A percentile compares a stretch with the other conserved stretches of the same genome.
Evolutionary conservation across 2,329 filamentous ascomycete genomes (phyloP).

Genomic region (Trichoderma breve): DNA sequence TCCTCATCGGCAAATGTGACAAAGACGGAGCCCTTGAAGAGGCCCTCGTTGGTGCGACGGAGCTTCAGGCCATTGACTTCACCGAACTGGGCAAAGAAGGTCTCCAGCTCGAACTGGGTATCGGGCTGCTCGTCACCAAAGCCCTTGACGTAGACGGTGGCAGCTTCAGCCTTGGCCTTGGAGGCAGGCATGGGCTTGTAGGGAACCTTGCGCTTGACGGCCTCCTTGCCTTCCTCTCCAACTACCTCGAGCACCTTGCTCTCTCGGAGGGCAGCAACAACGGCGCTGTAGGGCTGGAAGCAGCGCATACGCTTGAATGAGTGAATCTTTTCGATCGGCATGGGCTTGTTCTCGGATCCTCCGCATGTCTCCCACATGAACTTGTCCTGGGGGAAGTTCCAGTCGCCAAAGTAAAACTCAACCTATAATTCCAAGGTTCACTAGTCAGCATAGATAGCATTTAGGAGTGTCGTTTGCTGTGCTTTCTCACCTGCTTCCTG

Average conservation of each 20-base stretch:
- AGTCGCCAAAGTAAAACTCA: conserved; percentile 94
- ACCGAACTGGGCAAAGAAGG: conserved; percentile 81
- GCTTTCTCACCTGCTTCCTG: conserved; percentile 67
- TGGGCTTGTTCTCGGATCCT: conserved; percentile 76
- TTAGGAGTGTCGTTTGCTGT: not conserved
- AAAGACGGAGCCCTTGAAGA: conserved; percentile 96
- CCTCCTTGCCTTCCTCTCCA: conserved; percentile 70
- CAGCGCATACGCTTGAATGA: conserved; percentile 94
- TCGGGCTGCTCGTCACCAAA: conserved; percentile 81
- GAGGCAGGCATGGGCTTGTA: conserved; percentile 58
- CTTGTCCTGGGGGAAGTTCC: conserved; percentile 84
- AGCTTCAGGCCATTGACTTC: conserved; percentile 81
- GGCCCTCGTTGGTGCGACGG: conserved; percentile 67
- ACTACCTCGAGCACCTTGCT: conserved; percentile 71
- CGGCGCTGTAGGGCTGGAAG: conserved; percentile 82
- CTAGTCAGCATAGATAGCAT: not conserved
- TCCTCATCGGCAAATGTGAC: conserved; percentile 86
- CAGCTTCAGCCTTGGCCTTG: conserved; percentile 65
- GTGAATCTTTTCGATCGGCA: conserved; percentile 74
- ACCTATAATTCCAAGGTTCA: conserved; percentile 52
- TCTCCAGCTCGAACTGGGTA: conserved; percentile 91
- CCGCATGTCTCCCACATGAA: conserved; percentile 78
- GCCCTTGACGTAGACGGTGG: conserved; percentile 88
- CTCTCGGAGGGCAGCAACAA: conserved; percentile 79
- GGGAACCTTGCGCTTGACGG: conserved; percentile 72